Percentiles rank a stretch among this genome's conserved stretches.
These are phyloP conservation scores for Leptographium lundbergii DNA, from an alignment of 2,329 filamentous ascomycete species.

Conservation along the genomic window DNA sequence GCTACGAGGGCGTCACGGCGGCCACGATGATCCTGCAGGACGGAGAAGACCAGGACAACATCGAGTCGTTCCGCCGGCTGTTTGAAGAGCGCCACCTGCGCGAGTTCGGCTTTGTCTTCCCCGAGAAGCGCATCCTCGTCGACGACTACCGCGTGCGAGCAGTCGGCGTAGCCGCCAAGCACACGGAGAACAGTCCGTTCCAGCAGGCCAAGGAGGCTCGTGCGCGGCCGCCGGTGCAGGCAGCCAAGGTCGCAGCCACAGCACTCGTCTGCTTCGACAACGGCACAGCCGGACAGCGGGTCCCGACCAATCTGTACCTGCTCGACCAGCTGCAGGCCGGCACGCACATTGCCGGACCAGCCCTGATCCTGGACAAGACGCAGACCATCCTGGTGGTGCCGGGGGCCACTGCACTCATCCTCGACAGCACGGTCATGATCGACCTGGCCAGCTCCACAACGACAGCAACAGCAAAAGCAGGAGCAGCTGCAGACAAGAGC, in stretches of 20 bases:
- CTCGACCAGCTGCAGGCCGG: not conserved
- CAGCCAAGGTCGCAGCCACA: not conserved
- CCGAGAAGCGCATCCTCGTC: conserved; percentile 58
- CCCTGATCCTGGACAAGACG: conserved; percentile 52
- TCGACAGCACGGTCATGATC: conserved; percentile 61
- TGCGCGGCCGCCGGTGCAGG: not conserved
- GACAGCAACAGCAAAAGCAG: conserved; percentile 53
- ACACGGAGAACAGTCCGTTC: conserved; percentile 66
- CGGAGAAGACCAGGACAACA: conserved; percentile 37
- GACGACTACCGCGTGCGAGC: conserved; percentile 59
- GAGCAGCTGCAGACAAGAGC: conserved; percentile 15
- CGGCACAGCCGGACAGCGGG: not conserved
- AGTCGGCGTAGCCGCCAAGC: conserved; percentile 50
- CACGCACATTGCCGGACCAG: conserved; percentile 35
- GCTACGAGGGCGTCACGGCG: conserved; percentile 80
- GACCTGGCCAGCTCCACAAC: conserved; percentile 11
- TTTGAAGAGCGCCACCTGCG: conserved; percentile 58
- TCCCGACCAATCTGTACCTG: not conserved
- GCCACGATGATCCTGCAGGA: conserved; percentile 56
- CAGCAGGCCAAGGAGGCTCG: conserved; percentile 55
- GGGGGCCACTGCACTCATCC: conserved; percentile 46
- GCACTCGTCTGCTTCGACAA: not conserved
- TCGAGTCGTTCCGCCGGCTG: conserved; percentile 28
- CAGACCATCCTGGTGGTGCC: conserved; percentile 62
- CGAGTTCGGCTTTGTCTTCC: conserved; percentile 55